Evolutionary conservation across 768 basidiomycete species (phyloP), one percentile per base, ranked within the genome.

Genomic region (Mrakia frigida): DNA sequence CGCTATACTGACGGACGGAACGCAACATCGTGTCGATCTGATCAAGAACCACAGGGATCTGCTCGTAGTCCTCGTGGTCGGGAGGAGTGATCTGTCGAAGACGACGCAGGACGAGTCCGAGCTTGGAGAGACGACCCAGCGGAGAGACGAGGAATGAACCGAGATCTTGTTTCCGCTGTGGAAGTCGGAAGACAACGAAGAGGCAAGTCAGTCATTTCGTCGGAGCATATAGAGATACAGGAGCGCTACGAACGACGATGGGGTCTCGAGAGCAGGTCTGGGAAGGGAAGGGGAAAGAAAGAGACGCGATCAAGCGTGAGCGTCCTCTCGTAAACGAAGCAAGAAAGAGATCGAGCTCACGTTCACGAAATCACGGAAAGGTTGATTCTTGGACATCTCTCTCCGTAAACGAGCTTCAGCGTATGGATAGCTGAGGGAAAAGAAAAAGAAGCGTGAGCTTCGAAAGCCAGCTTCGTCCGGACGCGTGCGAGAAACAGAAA

Each of bases 91-190:
- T 73, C 23, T 70, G 50, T 23, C 23, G 67, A 10, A 78, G 67
- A 14, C 73, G 73, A 25, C 65, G 53, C 16, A 78, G 73, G 41
- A 70, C 67, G 50, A 78, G 73, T 14, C 41, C 73, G 31, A 78
- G 77, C 35, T 74, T 78, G 0, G 73, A 70, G 23, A 78, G 73
- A 7, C 77, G 65, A 56, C 72, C 65, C 41, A 78, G 73, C 7
- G 77, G 77, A 23, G 73, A 70, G 67, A 74, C 73, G 56, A 78
- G 72, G 35, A 74, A 74, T 6, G 77, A 69, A 21, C 33, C 56
- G 35, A 78, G 68, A 39, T 78, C 77, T 70, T 78, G 77, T 41
- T 78, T 78, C 28, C 73, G 73, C 65, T 63, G 59, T 39, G 28
- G 46, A 68, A 28, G 43, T 6, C 6, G 1, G n/a, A 39, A 39